A percentile compares a stretch with the other conserved stretches of the same genome.
phyloP scores from a whole-genome alignment of 768 basidiomycete genomes.

The Mycena latifolia region DNA sequence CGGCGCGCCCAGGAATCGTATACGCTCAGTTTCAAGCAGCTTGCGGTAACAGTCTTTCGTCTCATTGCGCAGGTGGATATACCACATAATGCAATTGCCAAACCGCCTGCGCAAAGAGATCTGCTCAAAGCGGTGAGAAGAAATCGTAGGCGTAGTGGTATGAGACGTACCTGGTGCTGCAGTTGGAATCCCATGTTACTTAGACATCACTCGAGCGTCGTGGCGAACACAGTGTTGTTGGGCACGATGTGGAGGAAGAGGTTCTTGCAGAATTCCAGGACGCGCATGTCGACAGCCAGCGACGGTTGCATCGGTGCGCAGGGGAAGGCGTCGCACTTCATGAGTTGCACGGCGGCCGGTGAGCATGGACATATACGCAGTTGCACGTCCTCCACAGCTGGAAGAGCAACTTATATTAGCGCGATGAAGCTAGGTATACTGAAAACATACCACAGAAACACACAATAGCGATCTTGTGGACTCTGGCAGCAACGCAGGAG shows the following conservation, averaged over 20 bases:
- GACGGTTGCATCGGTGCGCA: slow-evolving; percentile 7
- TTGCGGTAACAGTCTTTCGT: too few relatives aligned
- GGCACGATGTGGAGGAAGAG: slow-evolving; percentile 17
- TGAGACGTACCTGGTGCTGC: not conserved
- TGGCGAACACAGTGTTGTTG: slow-evolving; percentile 1
- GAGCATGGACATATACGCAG: not conserved
- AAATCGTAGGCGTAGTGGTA: too few relatives aligned
- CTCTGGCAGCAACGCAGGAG: too few relatives aligned
- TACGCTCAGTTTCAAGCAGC: too few relatives aligned
- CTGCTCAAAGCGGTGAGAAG: too few relatives aligned
- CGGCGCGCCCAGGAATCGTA: too few relatives aligned
- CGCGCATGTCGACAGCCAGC: slow-evolving; percentile 17
- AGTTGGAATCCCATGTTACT: slow-evolving; percentile 10
- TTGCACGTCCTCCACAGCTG: slow-evolving; percentile 5
- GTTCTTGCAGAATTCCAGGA: slow-evolving; percentile 9
- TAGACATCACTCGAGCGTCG: not conserved
- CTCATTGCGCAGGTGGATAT: too few relatives aligned
- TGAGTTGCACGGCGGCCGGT: not conserved
- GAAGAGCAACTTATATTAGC: too few relatives aligned
- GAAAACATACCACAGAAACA: not conserved
- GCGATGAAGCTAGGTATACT: too few relatives aligned
- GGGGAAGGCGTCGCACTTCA: not conserved
- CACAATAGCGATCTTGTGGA: not conserved
- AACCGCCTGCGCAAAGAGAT: too few relatives aligned
- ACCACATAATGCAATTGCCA: too few relatives aligned